Base-by-base conservation (phyloP, 805 yeast species). In the Sungouiella blattae region DNA sequence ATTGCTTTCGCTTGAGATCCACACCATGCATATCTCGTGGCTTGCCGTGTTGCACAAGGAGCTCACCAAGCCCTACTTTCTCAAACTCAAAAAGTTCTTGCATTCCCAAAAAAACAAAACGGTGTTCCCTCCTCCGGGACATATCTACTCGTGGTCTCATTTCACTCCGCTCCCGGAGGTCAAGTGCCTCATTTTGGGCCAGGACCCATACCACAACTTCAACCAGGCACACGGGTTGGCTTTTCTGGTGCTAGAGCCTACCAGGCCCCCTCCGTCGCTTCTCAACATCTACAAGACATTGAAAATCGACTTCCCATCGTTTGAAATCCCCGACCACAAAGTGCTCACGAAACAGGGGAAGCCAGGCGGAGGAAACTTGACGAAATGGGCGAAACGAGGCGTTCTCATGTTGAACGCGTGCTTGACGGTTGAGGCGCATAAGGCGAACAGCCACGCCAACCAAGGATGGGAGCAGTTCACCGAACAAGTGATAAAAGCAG, bases 201-300 rank as follows among this genome's bases (percentile, higher is more conserved):
- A 93, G 58, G 98, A 93, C 57, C 98, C 98, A 0, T 93, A 93
- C 57, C 98, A 93, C 59, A 87, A 88, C 57, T 60, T 61, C 49
- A 84, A 85, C 55, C 98, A 93, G 58, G 98, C 98, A 0, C 98
- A 93, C 53, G 98, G 98, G 0, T 64, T 93, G 18, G 98, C 98
- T 3, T 93, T 93, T 49, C 84, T 94, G 14, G 98, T 93, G 1
- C 71, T 78, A 37, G 83, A 84, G 21, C 95, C 96, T 1, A 68
- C 75, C 1, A 80, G 87, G 1, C 77, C 78, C 1, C 83, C 93
- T 2, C 98, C 98, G 0, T 87, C 96, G 1, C 66, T 93, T 38
- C 69, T 76, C 32, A 93, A 93, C 55, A 93, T 93, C 37, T 93
- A 82, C 67, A 91, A 87, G 52, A 80, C 87, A 13, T 60, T 93